Percentiles rank a stretch among this genome's conserved stretches.
Conservation (phyloP, 768 basidiomycete species). For the Collybia nuda region DNA sequence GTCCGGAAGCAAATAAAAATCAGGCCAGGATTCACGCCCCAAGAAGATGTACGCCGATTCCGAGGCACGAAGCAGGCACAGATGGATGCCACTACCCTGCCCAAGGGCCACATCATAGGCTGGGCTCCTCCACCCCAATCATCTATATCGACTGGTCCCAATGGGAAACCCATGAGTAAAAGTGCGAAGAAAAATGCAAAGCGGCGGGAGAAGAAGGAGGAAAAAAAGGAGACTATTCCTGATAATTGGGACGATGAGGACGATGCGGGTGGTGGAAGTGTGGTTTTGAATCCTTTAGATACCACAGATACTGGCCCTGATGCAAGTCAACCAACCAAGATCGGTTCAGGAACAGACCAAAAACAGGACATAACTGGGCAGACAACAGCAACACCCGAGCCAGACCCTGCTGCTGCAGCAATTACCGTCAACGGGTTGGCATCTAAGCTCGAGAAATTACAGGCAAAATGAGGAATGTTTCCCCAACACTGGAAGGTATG, state of each 20-base stretch:
- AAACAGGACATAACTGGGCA: constrained; percentile 3
- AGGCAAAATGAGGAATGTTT: constrained; percentile 42
- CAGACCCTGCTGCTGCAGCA: constrained; percentile 8
- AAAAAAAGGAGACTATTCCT: constrained; percentile 68
- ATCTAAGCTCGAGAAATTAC: constrained; percentile 55
- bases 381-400: constrained; percentile 4
- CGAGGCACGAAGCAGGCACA: constrained; percentile 74
- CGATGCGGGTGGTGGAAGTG: constrained; percentile 17
- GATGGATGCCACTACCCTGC: constrained; percentile 60
- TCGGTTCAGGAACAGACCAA: constrained; percentile 6
- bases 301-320: constrained; percentile 6
- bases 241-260: constrained; percentile 80
- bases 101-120: constrained; percentile 82
- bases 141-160: constrained; percentile 29
- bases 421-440: constrained; percentile 32
- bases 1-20: constrained; percentile 87
- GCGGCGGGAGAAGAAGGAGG: constrained; percentile 66
- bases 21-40: constrained; percentile 90
- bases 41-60: constrained; percentile 90
- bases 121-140: constrained; percentile 66
- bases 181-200: constrained; percentile 84
- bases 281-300: constrained; percentile 1
- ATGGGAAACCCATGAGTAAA: constrained; percentile 61
- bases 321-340: constrained; percentile 16
- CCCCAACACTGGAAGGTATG: neutral